Conservation (phyloP, 2,329 filamentous ascomycete species). For the Coniella lustricola region DNA sequence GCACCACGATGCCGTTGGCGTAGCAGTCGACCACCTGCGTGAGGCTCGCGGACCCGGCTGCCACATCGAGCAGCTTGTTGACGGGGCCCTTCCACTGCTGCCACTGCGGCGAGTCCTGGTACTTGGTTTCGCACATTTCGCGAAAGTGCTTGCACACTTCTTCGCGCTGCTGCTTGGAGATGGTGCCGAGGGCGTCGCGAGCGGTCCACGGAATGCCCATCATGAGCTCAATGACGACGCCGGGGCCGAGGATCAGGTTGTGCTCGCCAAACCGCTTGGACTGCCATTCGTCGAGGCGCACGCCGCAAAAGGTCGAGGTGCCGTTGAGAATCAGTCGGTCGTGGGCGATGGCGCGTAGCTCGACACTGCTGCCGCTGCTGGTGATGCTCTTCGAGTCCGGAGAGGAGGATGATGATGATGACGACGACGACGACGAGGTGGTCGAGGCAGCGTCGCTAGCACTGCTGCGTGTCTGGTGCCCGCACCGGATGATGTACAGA, state of each 20-base stretch:
- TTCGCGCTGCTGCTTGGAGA: conserved; percentile 15
- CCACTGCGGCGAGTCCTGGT: conserved; percentile 12
- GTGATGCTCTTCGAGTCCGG: too few species aligned
- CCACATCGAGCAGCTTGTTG: conserved; percentile 16
- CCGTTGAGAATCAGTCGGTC: conserved; percentile 13
- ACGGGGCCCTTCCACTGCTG: conserved; percentile 15
- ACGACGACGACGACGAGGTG: conserved; percentile 2
- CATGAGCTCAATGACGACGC: conserved; percentile 13
- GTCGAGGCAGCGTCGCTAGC: not conserved
- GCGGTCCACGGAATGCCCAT: conserved; percentile 16
- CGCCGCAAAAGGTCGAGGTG: conserved; percentile 11
- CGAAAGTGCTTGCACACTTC: conserved; percentile 12
- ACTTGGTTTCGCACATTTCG: conserved; percentile 16
- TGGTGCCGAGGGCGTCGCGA: conserved; percentile 11
- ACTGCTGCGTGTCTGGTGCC: conserved; percentile 4
- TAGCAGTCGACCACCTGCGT: conserved; percentile 15
- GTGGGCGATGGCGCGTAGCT: conserved; percentile 1
- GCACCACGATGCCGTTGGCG: conserved; percentile 14
- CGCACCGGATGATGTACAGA: conserved; percentile 15
- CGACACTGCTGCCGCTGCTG: not conserved
- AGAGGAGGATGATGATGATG: not conserved
- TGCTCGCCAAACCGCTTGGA: conserved; percentile 13
- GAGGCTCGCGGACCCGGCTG: conserved; percentile 7
- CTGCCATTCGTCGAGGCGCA: conserved; percentile 16
- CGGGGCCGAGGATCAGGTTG: conserved; percentile 15